phyloP scores from a whole-genome alignment of 2,329 filamentous ascomycete genomes.

The Triangularia setosa region DNA sequence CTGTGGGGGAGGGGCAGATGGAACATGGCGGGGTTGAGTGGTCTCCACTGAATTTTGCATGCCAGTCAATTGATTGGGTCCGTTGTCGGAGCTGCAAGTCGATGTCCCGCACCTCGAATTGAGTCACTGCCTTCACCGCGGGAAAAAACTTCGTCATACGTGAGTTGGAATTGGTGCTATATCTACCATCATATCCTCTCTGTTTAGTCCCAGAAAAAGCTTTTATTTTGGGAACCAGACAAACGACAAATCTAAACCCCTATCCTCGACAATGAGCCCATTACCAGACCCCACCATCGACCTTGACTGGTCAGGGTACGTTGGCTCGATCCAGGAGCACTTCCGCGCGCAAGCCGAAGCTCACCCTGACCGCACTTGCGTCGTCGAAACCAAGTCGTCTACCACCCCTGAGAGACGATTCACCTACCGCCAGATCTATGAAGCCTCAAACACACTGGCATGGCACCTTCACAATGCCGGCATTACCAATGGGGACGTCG shows the following conservation, averaged over 20 bases:
- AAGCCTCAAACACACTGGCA: constrained; percentile 75
- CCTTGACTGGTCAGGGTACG: constrained; percentile 63
- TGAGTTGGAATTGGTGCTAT: not conserved
- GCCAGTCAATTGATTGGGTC: not conserved
- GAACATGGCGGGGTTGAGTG: not conserved
- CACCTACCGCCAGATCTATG: constrained; percentile 81
- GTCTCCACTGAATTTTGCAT: constrained; percentile 1
- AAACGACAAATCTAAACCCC: not conserved
- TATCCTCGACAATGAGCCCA: constrained; percentile 19
- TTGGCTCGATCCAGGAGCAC: constrained; percentile 61
- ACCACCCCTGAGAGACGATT: constrained; percentile 60
- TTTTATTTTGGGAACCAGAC: not conserved
- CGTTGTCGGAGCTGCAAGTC: constrained; percentile 4
- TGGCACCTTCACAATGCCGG: constrained; percentile 74
- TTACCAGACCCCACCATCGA: constrained; percentile 62
- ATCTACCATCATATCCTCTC: not conserved
- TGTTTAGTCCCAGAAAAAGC: not conserved
- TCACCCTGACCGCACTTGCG: constrained; percentile 58
- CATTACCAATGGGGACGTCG: constrained; percentile 74
- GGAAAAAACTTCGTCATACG: not conserved
- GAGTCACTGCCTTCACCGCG: not conserved
- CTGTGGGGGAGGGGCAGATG: not conserved
- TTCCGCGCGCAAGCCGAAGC: constrained; percentile 63
- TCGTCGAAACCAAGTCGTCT: constrained; percentile 45
- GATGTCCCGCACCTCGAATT: not conserved